Evolutionary conservation across 306 rosid species (phyloP).

Genomic region (Fagus crenata): DNA sequence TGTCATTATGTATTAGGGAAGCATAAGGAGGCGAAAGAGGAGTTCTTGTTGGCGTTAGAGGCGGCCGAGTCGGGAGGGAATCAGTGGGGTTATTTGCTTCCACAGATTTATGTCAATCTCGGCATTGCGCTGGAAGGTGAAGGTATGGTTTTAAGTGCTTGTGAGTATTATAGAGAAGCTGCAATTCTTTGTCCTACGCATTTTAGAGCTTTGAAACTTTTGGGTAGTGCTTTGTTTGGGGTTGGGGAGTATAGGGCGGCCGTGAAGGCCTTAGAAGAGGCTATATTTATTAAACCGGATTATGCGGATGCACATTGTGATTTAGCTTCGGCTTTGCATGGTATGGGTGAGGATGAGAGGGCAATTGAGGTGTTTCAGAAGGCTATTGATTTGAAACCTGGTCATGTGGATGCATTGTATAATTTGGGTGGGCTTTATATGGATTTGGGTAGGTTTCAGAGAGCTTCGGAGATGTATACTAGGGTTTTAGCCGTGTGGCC

Average conservation of each 20-base stretch:
- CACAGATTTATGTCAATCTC: slow-evolving; percentile 92
- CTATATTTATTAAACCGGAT: slow-evolving; percentile 92
- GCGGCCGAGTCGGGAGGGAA: slow-evolving; percentile 93
- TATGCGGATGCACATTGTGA: slow-evolving; percentile 98
- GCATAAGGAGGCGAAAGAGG: slow-evolving; percentile 82
- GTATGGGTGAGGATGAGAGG: slow-evolving; percentile 90
- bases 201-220: slow-evolving; percentile 92
- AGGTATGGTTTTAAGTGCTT: slow-evolving; percentile 99
- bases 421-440: slow-evolving; percentile 95
- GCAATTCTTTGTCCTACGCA: slow-evolving; percentile 97
- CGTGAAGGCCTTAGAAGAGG: slow-evolving; percentile 90
- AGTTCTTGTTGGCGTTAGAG: slow-evolving; percentile 83
- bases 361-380: slow-evolving; percentile 95
- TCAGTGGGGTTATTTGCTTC: slow-evolving; percentile 96
- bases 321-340: slow-evolving; percentile 95
- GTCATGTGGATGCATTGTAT: slow-evolving; percentile 90
- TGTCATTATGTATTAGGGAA: slow-evolving; percentile 74
- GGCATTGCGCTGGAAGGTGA: slow-evolving; percentile 97
- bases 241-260: slow-evolving; percentile 98
- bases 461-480: slow-evolving; percentile 98
- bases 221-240: slow-evolving; percentile 97
- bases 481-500: slow-evolving; percentile 96
- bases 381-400: slow-evolving; percentile 95
- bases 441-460: slow-evolving; percentile 90
- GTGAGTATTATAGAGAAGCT: slow-evolving; percentile 98